phyloP scores from a whole-genome alignment of 495 filamentous ascomycete genomes.

The Hyaloscypha bicolor region DNA sequence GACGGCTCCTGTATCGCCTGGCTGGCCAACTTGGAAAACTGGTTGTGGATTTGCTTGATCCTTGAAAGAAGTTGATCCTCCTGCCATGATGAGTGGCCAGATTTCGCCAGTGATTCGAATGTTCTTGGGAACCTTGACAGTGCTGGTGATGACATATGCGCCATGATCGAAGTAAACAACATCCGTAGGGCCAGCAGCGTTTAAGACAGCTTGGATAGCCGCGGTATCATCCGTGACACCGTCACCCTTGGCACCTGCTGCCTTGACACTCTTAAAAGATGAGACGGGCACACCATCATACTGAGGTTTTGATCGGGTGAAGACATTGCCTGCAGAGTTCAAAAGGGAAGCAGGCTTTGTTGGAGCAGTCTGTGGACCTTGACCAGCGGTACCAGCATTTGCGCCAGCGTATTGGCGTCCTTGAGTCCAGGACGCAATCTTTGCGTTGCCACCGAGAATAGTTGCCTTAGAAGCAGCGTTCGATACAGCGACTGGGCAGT shows the following conservation, averaged over 20 bases:
- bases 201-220: slow-evolving; percentile 69
- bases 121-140: slow-evolving; percentile 78
- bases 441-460: slow-evolving; percentile 71
- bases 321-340: slow-evolving; percentile 54
- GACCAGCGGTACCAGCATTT: slow-evolving; percentile 48
- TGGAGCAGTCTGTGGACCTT: slow-evolving; percentile 51
- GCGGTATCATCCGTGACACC: slow-evolving; percentile 68
- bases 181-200: slow-evolving; percentile 60
- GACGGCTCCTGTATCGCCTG: slow-evolving; percentile 75
- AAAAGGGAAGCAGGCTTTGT: slow-evolving; percentile 63
- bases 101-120: slow-evolving; percentile 87
- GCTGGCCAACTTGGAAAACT: slow-evolving; percentile 76
- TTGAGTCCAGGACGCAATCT: slow-evolving; percentile 73
- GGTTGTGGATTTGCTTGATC: slow-evolving; percentile 69
- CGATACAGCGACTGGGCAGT: slow-evolving; percentile 55
- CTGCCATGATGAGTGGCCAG: slow-evolving; percentile 86
- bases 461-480: slow-evolving; percentile 51
- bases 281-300: slow-evolving; percentile 61
- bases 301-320: slow-evolving; percentile 72
- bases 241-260: slow-evolving; percentile 78
- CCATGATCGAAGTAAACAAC: slow-evolving; percentile 93
- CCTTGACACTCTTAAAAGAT: slow-evolving; percentile 75
- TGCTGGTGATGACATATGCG: slow-evolving; percentile 76
- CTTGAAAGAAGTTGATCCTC: slow-evolving; percentile 63
- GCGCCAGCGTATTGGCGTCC: slow-evolving; percentile 63